Base-by-base conservation (phyloP, 768 basidiomycete species). In the Rhizopogon rudus region DNA sequence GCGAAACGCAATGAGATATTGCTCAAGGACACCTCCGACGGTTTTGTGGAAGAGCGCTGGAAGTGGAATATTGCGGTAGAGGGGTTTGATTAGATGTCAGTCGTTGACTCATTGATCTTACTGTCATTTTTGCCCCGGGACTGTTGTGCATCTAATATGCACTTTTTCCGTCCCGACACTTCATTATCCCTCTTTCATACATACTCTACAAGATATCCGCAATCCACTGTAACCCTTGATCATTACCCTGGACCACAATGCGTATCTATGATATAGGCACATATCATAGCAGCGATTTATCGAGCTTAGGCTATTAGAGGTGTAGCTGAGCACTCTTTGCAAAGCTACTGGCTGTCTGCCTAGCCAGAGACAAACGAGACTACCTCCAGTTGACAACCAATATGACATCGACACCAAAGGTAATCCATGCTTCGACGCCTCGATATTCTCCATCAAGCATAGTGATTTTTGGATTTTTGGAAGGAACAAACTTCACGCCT, bases 1-100 rank as follows among this genome's bases (percentile, higher is more conserved):
- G 86, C 93, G 73, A 98, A 95, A 74, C 82, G 97, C 33, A 95
- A 97, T 69, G 88, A 93, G 69, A 95, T 98, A 64, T 81, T 99
- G 61, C 74, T 98, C 37, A 93, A 96, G 63, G 97, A 98, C 70
- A 98, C 96, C 0, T 90, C 95, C 0, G 83, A 80, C 57, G 95
- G 95, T 5, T 95, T 91, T 74, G 69, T 85, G 41, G 94, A 97
- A 50, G 90, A 83, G 9, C 73, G 92, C 55, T 94, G 92, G 92
- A 77, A 63, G 60, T 93, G 91, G 92, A 92, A 93, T 65, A 74
- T 74, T 3, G 20, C 70, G 6, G 83, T 92, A 5, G 86, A 87
- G 3, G 88, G 88, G 39, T 87, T 89, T 60, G 87, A 88, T 39
- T 71, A 64, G 59, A 70, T 65, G 55, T 53, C 20, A 33, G 22